These are phyloP conservation scores for Colletotrichum ledebouriae DNA, from an alignment of 2,329 filamentous ascomycete species.

Conservation along the genomic window DNA sequence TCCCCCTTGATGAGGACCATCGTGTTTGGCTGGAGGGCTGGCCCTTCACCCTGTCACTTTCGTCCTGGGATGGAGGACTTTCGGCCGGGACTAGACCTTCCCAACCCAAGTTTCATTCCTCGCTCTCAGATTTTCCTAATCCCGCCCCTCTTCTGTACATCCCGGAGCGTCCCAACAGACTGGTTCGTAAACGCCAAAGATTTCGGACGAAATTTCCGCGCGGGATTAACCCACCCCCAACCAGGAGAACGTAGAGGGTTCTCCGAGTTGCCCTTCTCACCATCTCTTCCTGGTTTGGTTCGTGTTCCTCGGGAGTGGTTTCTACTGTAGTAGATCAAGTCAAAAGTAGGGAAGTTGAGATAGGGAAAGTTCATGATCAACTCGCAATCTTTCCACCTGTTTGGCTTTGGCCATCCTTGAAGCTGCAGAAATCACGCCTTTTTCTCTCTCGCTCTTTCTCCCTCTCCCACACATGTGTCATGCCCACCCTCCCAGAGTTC, in stretches of 20 bases:
- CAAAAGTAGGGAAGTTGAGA: neutral
- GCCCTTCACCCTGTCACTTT: no score
- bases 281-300: neutral
- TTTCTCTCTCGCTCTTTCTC: neutral
- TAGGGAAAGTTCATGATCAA: no score
- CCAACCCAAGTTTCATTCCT: no score
- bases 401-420: neutral
- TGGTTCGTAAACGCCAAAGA: constrained; percentile 18
- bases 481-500: neutral
- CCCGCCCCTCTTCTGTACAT: no score
- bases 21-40: no score
- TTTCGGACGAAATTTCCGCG: constrained; percentile 12
- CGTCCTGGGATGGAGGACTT: no score
- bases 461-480: constrained; percentile 1
- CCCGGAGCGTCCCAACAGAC: constrained; percentile 5
- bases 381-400: constrained; percentile 16
- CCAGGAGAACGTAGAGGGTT: no score
- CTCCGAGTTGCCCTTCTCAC: no score
- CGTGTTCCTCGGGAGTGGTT: constrained; percentile 7
- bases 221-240: neutral
- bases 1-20: neutral
- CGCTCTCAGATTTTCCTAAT: no score
- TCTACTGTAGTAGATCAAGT: constrained; percentile 3
- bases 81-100: no score
- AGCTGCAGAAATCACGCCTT: neutral